Evolutionary conservation across 2,329 filamentous ascomycete genomes (phyloP).

Genomic region (Aciculosporium take): DNA sequence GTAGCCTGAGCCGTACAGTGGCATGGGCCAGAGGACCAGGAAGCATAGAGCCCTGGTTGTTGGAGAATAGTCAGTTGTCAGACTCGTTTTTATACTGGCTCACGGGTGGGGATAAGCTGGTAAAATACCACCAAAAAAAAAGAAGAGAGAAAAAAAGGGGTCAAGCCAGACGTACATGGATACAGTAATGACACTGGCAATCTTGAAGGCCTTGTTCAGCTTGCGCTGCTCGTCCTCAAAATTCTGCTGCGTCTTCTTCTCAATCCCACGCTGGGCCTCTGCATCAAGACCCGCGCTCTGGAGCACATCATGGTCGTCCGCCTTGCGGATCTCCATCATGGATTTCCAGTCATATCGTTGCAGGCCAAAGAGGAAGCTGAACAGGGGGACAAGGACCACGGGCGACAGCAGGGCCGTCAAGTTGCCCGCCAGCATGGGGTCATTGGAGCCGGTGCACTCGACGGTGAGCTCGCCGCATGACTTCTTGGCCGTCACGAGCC

Average conservation of each 20-base stretch:
- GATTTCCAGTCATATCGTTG: conserved; percentile 77
- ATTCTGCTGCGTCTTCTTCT: conserved; percentile 13
- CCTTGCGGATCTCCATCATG: conserved; percentile 66
- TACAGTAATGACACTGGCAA: conserved; percentile 23
- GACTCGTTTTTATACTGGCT: too few species aligned
- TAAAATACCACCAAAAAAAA: neutral
- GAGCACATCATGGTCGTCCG: conserved; percentile 62
- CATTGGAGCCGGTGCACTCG: conserved; percentile 63
- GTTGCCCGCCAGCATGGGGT: conserved; percentile 79
- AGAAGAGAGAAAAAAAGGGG: neutral
- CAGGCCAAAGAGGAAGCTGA: conserved; percentile 44
- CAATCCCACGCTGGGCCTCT: conserved; percentile 12
- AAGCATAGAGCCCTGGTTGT: conserved; percentile 45
- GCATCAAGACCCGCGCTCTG: conserved; percentile 38
- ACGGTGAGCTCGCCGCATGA: conserved; percentile 57
- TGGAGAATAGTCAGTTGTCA: neutral
- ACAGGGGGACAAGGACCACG: conserved; percentile 55
- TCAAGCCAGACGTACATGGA: conserved; percentile 13
- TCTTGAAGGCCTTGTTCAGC: conserved; percentile 38
- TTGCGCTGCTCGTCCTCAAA: conserved; percentile 33
- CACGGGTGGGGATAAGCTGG: neutral
- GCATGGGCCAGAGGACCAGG: conserved; percentile 81
- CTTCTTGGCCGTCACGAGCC: conserved; percentile 60
- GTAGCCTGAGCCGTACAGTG: conserved; percentile 72
- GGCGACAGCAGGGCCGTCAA: conserved; percentile 71